Evolutionary conservation across 169 alveolate species (phyloP), one percentile per base, ranked within the genome.

Genomic region (Theileria parva): DNA sequence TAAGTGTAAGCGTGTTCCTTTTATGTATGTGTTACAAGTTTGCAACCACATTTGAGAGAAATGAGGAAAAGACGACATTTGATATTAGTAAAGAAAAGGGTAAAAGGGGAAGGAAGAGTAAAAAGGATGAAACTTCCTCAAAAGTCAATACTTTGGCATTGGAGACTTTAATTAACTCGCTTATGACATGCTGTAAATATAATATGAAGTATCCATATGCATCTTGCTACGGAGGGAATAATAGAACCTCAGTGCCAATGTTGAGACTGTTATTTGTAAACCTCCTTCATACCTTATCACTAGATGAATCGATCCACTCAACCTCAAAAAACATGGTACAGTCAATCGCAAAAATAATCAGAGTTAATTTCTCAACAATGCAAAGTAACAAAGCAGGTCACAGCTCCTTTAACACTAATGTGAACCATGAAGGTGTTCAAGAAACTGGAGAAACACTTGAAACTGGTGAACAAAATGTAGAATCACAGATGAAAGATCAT

Each of bases 151-250:
- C 50, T 17, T 63, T 76, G 13, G 89, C 89, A n/a, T 13, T 83
- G 17, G 86, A 83, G 37, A 44, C 61, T 30, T 21, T 83, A 59
- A 70, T 69, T 21, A 85, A 83, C 68, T 25, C 79, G 8, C 17
- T 83, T 79, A 60, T 83, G 76, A 68, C 27, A 27, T 11, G 76
- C 32, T 61, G 85, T 19, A 25, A 55, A 2, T 34, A 27, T 28
- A 23, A 53, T 30, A 2, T 83, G 28, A 23, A 48, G 48, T 44
- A 30, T 4, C 89, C 85, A 3, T 83, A 73, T 63, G 34, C 70
- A 15, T 81, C 79, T 9, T 85, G 69, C 15, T 83, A 83, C 68
- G 86, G 89, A 28, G 89, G 89, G 6, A 44, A 5, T 0, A 81
- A 76, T 27, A 27, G 77, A 25, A 70, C 86, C 0, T 74, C 72